Evolutionary conservation across 2,329 filamentous ascomycete species (phyloP).

Genomic region (Fusarium falciforme): DNA sequence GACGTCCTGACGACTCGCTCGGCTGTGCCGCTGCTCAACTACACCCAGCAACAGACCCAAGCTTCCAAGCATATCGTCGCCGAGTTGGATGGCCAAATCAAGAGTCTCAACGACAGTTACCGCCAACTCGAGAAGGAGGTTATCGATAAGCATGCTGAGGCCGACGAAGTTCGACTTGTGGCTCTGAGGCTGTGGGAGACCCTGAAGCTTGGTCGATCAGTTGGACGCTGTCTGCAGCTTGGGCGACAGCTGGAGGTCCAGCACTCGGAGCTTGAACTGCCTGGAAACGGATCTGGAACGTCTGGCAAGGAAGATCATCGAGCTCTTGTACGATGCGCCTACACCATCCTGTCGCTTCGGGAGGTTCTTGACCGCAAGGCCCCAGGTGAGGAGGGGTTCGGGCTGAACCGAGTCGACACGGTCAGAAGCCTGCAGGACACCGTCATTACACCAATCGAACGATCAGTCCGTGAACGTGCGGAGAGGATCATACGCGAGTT

Average conservation of each 20-base stretch:
- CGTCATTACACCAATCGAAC: slow-evolving; percentile 78
- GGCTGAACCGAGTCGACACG: slow-evolving; percentile 78
- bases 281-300: slow-evolving; percentile 31
- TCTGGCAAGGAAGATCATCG: slow-evolving; percentile 76
- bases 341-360: slow-evolving; percentile 80
- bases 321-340: slow-evolving; percentile 83
- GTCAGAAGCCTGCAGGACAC: slow-evolving; percentile 77
- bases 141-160: slow-evolving; percentile 83
- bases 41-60: slow-evolving; percentile 80
- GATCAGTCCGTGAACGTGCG: slow-evolving; percentile 76
- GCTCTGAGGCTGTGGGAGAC: slow-evolving; percentile 85
- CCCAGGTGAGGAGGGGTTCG: slow-evolving; percentile 79
- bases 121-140: slow-evolving; percentile 88
- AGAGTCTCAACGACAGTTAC: slow-evolving; percentile 85
- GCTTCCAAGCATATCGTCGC: slow-evolving; percentile 78
- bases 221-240: slow-evolving; percentile 82
- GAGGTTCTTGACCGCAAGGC: slow-evolving; percentile 77
- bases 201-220: slow-evolving; percentile 78
- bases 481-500: slow-evolving; percentile 88
- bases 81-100: slow-evolving; percentile 83
- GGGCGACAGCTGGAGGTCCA: slow-evolving; percentile 90
- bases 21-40: slow-evolving; percentile 81
- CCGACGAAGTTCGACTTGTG: slow-evolving; percentile 82
- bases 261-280: slow-evolving; percentile 69
- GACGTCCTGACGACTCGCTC: slow-evolving; percentile 87